phyloP scores from a whole-genome alignment of 179 eudicot species.

The Silene vulgaris region DNA sequence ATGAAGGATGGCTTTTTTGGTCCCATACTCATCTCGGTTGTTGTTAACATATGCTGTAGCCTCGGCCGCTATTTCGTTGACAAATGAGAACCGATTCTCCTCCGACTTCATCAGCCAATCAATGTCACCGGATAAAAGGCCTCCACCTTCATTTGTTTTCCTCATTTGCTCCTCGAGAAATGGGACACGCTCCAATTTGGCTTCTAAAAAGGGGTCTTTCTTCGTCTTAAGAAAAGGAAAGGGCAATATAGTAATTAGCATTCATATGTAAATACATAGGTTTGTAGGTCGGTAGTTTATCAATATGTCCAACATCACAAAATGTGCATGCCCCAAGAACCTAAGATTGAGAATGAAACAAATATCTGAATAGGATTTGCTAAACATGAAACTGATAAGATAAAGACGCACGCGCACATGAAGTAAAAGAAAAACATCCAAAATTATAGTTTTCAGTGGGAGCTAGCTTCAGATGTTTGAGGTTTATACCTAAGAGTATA shows the following conservation, averaged over 20 bases:
- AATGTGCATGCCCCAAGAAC: neutral
- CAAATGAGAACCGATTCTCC: slow-evolving; percentile 77
- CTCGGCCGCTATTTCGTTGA: slow-evolving; percentile 82
- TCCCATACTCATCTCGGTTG: slow-evolving; percentile 81
- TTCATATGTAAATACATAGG: neutral
- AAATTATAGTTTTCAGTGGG: neutral
- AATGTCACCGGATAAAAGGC: slow-evolving; percentile 57
- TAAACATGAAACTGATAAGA: neutral
- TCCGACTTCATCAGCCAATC: slow-evolving; percentile 63
- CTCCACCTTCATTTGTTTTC: slow-evolving; percentile 66
- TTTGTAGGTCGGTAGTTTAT: too few relatives aligned
- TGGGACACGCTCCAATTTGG: slow-evolving; percentile 61
- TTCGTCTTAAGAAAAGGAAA: slow-evolving; percentile 35
- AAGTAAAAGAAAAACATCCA: neutral
- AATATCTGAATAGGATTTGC: neutral
- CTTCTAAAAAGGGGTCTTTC: slow-evolving; percentile 50
- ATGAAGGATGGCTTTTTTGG: slow-evolving; percentile 85
- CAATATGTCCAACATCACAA: neutral
- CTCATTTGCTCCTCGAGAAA: slow-evolving; percentile 90
- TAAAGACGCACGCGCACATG: too few relatives aligned
- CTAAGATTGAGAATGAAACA: neutral
- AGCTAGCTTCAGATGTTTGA: neutral
- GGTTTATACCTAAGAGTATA: neutral
- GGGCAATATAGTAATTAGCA: slow-evolving; percentile 17
- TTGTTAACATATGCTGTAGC: slow-evolving; percentile 67